Base-by-base conservation (phyloP, 2,329 filamentous ascomycete species). In the Ophidiomyces ophidiicola region DNA sequence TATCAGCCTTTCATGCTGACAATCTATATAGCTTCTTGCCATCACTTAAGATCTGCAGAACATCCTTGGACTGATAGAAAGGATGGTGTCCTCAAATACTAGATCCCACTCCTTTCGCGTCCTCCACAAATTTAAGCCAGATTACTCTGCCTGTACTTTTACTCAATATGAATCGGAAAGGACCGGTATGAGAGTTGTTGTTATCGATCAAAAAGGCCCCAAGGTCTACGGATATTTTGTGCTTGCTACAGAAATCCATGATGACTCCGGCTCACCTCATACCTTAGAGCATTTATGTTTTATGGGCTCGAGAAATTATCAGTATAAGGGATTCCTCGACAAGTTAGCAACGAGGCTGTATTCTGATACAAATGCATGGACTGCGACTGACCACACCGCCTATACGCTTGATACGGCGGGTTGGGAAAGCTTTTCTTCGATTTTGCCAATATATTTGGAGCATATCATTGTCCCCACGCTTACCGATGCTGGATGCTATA, bases 331-430 rank as follows among this genome's bases (percentile, higher is more conserved):
- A 1, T 77, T 98, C 28, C 72, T 98, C 12, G 88, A 96, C 59
- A 94, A 92, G 63, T 72, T 98, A 43, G 85, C 90, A 2, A 93
- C 85, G 3, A 76, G 92, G 48, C 85, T 88, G 1, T 98, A 96
- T 59, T 93, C 88, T 1, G 75, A 74, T 42, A 98, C 90, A 21
- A 98, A 98, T 61, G 90, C 90, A 3, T 98, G 88, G 85, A 98
- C 90, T 1, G 86, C 86, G 15, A 90, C 82, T 8, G 90, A 96
- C 51, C 87, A 96, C 56, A 98, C 92, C 1, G 87, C 87, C 2
- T 98, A 98, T 61, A 94, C 86, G 0, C 70, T 98, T 11, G 84
- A 94, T 53, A 90, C 86, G 7, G 90, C 90, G 17, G 90, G 90
- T 1, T 98, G 90, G 88, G 86, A 93, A 51, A 88, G 88, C 6